phyloP scores from a whole-genome alignment of 169 alveolate genomes.

The Eimeria zaria region DNA sequence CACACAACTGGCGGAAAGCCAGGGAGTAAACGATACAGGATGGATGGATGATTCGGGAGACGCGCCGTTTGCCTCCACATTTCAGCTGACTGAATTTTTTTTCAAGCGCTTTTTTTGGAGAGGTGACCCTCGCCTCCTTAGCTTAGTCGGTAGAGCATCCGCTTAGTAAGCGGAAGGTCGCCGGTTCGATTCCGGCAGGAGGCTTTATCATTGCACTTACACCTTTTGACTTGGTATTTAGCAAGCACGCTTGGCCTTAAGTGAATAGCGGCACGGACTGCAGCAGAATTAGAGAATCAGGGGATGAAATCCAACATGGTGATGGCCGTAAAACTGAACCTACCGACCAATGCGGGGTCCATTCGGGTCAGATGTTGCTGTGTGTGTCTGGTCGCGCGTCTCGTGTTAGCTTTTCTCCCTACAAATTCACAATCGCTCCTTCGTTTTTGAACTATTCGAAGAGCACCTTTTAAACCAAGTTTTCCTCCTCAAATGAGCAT shows the following conservation, averaged over 20 bases:
- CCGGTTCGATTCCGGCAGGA: constrained; percentile 92
- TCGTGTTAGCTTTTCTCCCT: too few relatives aligned
- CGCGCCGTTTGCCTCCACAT: not conserved
- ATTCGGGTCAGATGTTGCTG: too few relatives aligned
- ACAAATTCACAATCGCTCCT: too few relatives aligned
- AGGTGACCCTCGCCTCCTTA: constrained; percentile 88
- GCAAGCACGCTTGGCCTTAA: too few relatives aligned
- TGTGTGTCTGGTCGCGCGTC: too few relatives aligned
- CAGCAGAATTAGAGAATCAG: too few relatives aligned
- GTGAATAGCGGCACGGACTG: too few relatives aligned
- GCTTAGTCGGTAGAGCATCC: constrained; percentile 94
- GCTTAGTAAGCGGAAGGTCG: constrained; percentile 94
- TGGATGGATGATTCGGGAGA: not conserved
- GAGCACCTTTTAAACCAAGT: not conserved
- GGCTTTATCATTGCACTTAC: constrained; percentile 74
- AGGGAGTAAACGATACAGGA: not conserved
- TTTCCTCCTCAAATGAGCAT: not conserved
- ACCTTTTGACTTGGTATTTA: too few relatives aligned
- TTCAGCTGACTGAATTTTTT: not conserved
- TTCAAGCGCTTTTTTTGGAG: not conserved
- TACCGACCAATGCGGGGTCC: too few relatives aligned
- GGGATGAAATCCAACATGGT: too few relatives aligned
- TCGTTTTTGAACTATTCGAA: not conserved
- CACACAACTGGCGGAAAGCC: too few relatives aligned
- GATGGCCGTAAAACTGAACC: too few relatives aligned